phyloP scores from a whole-genome alignment of 805 yeast genomes.

The Zygosaccharomyces lentus region DNA sequence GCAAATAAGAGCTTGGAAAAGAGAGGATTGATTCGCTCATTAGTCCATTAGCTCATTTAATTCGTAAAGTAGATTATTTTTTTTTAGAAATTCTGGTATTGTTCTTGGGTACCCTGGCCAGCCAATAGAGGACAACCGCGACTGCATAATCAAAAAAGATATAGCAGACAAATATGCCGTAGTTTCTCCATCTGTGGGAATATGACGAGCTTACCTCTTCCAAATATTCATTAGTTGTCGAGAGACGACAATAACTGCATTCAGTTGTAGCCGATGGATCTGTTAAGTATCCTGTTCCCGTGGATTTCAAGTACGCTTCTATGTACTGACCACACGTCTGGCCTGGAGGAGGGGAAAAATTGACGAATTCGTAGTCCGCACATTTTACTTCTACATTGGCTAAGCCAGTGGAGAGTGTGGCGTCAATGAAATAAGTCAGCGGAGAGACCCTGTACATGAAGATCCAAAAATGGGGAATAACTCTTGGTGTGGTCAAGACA shows the following conservation, averaged over 20 bases:
- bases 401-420: constrained; percentile 51
- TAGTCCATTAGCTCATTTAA: too few species aligned
- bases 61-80: constrained; percentile 1
- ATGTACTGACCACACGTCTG: constrained; percentile 56
- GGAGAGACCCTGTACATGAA: constrained; percentile 77
- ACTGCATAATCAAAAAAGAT: constrained; percentile 43
- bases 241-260: constrained; percentile 57
- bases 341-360: constrained; percentile 50
- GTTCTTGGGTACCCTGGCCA: constrained; percentile 71
- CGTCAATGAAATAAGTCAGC: constrained; percentile 58
- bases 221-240: constrained; percentile 56
- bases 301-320: constrained; percentile 31
- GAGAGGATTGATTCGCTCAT: too few species aligned
- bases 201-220: constrained; percentile 39
- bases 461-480: constrained; percentile 70
- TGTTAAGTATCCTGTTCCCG: constrained; percentile 47
- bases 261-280: constrained; percentile 43
- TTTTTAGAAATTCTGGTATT: constrained; percentile 12
- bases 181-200: constrained; percentile 53
- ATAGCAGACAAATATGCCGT: constrained; percentile 53
- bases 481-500: constrained; percentile 56
- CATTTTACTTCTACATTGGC: constrained; percentile 49
- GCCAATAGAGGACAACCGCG: constrained; percentile 52
- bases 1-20: too few species aligned
- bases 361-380: constrained; percentile 44